Base-by-base conservation (phyloP, 306 rosid species). In the Vigna trinervia region DNA sequence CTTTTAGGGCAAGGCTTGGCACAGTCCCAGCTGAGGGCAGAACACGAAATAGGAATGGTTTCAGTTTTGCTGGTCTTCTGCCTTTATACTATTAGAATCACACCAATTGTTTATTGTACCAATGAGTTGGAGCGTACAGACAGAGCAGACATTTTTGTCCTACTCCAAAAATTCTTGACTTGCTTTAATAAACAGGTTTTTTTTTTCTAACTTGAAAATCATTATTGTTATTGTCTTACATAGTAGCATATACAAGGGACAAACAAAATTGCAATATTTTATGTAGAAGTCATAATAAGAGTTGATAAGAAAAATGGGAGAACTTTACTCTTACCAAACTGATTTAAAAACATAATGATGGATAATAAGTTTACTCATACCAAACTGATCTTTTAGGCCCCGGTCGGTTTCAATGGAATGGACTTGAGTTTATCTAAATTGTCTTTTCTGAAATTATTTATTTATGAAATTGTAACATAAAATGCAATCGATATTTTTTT, bases 1-100 rank as follows among this genome's bases (percentile, higher is more conserved):
- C 47, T 11, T 66, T 43, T 73, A 56, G 83, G 60, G 43, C 41
- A 74, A 39, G 67, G 51, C 81, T 51, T 59, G 80, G 61, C 53
- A 51, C 59, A n/a, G 69, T 15, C 84, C 34, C 57, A 57, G 54
- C 13, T 5, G 36, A 23, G 34, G 4, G 48, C 45, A 43, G 69
- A 61, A 66, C 74, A 43, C 58, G 78, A 48, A 78, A 69, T 78
- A 53, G 51, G 71, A 38, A 54, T 43, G 38, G 63, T 53, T 43
- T 61, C 53, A 66, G 76, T 45, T 69, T 69, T 19, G 28, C 57
- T 48, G 45, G 39, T 19, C 10, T 22, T 67, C 50, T 59, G 12
- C 63, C 51, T 48, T 53, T 53, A 77, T 46, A 45, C 61, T 45
- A 12, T 17, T 19, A 36, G 15, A 48, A 28, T 48, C 68, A 38